Evolutionary conservation across 352 stramenopile species (phyloP).

Genomic region (Pythium pectinolyticum): DNA sequence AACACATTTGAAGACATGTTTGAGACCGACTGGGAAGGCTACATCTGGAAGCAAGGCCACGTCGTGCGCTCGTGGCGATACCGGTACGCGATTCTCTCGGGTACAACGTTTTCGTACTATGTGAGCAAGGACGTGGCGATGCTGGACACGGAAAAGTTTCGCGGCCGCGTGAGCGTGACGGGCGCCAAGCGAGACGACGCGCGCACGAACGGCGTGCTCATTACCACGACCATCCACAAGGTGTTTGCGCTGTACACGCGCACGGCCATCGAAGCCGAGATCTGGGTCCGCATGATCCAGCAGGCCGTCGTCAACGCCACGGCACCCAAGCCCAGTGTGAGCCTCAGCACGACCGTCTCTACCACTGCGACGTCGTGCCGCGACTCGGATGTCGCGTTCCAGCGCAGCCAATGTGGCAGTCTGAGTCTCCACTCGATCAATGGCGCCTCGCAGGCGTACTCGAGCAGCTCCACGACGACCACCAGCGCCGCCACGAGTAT

Average conservation of each 20-base stretch:
- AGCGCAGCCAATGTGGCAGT: constrained; percentile 27
- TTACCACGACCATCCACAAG: constrained; percentile 87
- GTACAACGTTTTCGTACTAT: constrained; percentile 82
- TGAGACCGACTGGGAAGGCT: constrained; percentile 87
- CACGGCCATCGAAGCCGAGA: constrained; percentile 75
- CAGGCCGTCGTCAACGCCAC: constrained; percentile 63
- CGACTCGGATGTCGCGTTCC: constrained; percentile 54
- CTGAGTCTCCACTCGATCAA: constrained; percentile 18
- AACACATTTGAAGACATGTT: constrained; percentile 81
- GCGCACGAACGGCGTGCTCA: constrained; percentile 74
- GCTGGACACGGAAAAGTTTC: constrained; percentile 81
- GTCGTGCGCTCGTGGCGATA: constrained; percentile 86
- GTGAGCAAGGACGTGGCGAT: constrained; percentile 78
- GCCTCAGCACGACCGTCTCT: constrained; percentile 50
- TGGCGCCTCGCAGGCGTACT: constrained; percentile 16
- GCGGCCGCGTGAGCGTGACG: constrained; percentile 77
- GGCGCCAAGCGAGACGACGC: constrained; percentile 62
- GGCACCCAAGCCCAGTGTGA: constrained; percentile 45
- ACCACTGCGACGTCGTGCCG: constrained; percentile 47
- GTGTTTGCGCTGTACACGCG: constrained; percentile 84
- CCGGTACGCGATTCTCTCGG: constrained; percentile 79
- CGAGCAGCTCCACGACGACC: constrained; percentile 9
- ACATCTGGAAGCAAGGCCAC: constrained; percentile 87
- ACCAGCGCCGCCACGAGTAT: constrained; percentile 25
- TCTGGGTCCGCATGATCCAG: constrained; percentile 86